Base-by-base conservation (phyloP, 352 stramenopile genomes). In the Phytopythium boreale region DNA sequence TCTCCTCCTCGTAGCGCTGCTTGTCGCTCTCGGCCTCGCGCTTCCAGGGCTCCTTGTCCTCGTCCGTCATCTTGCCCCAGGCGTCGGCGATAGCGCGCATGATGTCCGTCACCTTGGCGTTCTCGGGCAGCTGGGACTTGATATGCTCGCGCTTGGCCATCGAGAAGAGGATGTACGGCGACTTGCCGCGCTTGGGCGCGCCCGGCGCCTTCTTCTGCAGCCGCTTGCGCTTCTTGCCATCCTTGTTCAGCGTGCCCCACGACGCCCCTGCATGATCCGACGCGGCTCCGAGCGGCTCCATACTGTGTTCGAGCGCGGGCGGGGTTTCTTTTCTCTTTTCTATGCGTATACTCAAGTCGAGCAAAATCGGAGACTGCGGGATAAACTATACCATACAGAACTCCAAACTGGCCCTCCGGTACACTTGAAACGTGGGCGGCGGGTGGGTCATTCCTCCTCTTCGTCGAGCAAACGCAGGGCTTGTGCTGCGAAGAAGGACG, bases 41-140 rank as follows among this genome's bases (percentile, higher is more conserved):
- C 49, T 98, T 97, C 94, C 95, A 99, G 24, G 95, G 84, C 44
- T 84, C 74, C 70, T 97, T 97, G 62, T 98, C 91, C 19, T 97
- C 90, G 55, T 95, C 80, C 44, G 68, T 76, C 80, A 98, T 93
- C 74, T 93, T 93, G 36, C 81, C 82, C 89, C 89, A 97, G 4
- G 86, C 87, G 66, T 97, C 84, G 20, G 89, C 89, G 66, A 97
- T 96, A n/a, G 88, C 87, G 71, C 88, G 88, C 82, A 97, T 96
- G 66, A 97, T 87, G 59, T 97, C 89, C 62, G 88, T 97, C 65
- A 96, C 89, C 66, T 97, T 97, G 63, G 89, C 82, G 66, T 94
- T 87, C 50, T 87, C 82, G 34, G 82, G 76, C 73, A 97, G 81
- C 50, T 76, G 87, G 44, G 87, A 74, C 72, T 97, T 97, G 72